Base-by-base conservation (phyloP, 495 filamentous ascomycete genomes). In the Amphirosellinia nigrospora region DNA sequence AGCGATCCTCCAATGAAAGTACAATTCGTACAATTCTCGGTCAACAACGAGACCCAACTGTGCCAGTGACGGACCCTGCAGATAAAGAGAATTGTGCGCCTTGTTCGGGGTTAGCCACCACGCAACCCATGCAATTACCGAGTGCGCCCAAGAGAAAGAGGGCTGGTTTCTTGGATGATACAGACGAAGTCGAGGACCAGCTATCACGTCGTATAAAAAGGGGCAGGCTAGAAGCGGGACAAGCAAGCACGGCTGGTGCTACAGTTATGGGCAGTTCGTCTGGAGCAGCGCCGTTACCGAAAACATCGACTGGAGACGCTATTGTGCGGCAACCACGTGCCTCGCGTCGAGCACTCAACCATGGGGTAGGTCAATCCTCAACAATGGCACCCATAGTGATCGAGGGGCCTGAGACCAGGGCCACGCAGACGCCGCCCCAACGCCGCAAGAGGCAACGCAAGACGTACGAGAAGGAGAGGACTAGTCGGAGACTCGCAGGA, bases 401-500 rank as follows among this genome's bases (percentile, higher is more conserved):
- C 41, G 63, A 70, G 23, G 68, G 56, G 39, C 63, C 26, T 26
- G 63, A 52, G 15, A 48, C 65, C 23, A 28, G 11, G 36, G 62
- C 66, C 39, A 71, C 50, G 61, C 45, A 23, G 38, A 50, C 59
- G 32, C 38, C 56, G 62, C 69, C 68, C 36, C 68, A 73, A 52
- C n/a, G 64, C 15, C 55, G 34, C 32, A 64, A 32, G 28, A 63
- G 64, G 58, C 68, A 73, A 65, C 69, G 68, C 58, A 73, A 61
- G 64, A 53, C 58, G 6, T 69, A 69, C 32, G 28, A 64, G 67
- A 67, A 70, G 56, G 63, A 66, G 65, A 64, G 64, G n/a, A 46
- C 19, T 55, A 74, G 72, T 65, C 64, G 64, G 50, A 71, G 64
- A 65, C 72, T 71, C 26, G 65, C 58, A 11, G 72, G 72, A 15